phyloP scores from a whole-genome alignment of 345 rosid species.

The Salix udensis region DNA sequence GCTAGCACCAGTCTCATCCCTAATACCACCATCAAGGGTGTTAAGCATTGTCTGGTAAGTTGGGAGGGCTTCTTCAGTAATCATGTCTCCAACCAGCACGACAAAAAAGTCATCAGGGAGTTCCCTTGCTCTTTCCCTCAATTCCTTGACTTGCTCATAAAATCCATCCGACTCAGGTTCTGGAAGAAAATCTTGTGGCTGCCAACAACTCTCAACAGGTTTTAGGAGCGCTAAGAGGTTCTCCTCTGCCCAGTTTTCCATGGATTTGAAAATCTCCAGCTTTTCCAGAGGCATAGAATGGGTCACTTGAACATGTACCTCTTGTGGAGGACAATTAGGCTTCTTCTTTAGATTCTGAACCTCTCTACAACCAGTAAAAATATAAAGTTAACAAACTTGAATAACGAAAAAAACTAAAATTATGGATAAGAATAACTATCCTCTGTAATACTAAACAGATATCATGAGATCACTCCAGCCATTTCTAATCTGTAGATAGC shows the following conservation, averaged over 20 bases:
- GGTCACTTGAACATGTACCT: slow-evolving; percentile 18
- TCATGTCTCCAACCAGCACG: slow-evolving; percentile 29
- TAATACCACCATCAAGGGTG: slow-evolving; percentile 15
- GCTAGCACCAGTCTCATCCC: slow-evolving; percentile 32
- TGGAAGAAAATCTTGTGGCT: slow-evolving; percentile 31
- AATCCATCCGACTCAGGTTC: slow-evolving; percentile 20
- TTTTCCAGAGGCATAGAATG: slow-evolving; percentile 23
- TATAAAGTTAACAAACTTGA: neutral
- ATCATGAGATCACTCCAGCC: neutral
- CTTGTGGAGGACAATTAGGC: slow-evolving; percentile 14
- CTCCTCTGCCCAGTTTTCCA: slow-evolving; percentile 24
- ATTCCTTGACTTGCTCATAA: slow-evolving; percentile 20
- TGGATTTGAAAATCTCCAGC: slow-evolving; percentile 20
- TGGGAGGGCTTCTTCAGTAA: slow-evolving; percentile 30
- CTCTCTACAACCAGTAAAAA: slow-evolving; percentile 10
- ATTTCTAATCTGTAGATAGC: neutral
- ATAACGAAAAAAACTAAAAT: neutral
- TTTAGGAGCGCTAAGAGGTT: slow-evolving; percentile 20
- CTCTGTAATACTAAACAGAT: neutral
- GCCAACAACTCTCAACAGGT: slow-evolving; percentile 35
- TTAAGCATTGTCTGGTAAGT: slow-evolving; percentile 28
- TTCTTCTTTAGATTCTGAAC: slow-evolving; percentile 13
- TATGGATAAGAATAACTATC: neutral
- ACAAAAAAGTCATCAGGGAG: slow-evolving; percentile 33
- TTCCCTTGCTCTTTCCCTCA: slow-evolving; percentile 30